Percentiles rank a stretch among this genome's conserved stretches.
These are phyloP conservation scores for Porogramme epimiltina DNA, from an alignment of 1,284 basidiomycete genomes.

Conservation along the genomic window DNA sequence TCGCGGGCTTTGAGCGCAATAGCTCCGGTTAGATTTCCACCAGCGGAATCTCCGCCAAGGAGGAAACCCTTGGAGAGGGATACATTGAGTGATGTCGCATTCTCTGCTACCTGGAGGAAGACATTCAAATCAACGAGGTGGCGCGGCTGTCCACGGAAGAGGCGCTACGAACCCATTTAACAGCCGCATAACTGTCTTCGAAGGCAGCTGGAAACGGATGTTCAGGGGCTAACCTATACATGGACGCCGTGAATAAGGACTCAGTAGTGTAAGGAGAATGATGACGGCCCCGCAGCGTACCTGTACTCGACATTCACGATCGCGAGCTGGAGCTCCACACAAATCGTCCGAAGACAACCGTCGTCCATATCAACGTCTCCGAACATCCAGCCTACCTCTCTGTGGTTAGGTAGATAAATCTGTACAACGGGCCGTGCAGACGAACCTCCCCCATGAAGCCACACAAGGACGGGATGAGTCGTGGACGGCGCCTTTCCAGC, in stretches of 20 bases:
- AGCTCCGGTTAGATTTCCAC: conserved; percentile 23
- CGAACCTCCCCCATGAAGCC: neutral
- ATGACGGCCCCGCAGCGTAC: neutral
- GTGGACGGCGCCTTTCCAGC: neutral
- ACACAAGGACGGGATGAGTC: conserved; percentile 1
- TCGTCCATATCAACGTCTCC: conserved; percentile 23
- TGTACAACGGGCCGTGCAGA: neutral
- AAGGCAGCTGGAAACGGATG: conserved; percentile 18
- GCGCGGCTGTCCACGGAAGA: neutral
- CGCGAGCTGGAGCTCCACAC: conserved; percentile 20
- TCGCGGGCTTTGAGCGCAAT: conserved; percentile 23
- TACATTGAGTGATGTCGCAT: conserved; percentile 7
- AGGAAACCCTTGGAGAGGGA: conserved; percentile 23
- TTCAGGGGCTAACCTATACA: conserved; percentile 16
- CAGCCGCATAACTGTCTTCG: conserved; percentile 21
- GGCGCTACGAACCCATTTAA: conserved; percentile 23
- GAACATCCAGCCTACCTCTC: conserved; percentile 10
- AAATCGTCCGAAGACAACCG: conserved; percentile 16
- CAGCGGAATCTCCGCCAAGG: conserved; percentile 29
- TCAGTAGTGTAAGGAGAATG: too few relatives aligned
- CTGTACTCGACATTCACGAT: conserved; percentile 27
- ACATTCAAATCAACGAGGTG: too few relatives aligned
- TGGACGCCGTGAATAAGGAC: too few relatives aligned
- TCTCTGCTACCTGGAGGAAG: conserved; percentile 2
- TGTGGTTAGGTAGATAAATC: too few relatives aligned